These are phyloP conservation scores for Triglochin maritima DNA, from an alignment of 106 monocot genomes.

Conservation along the genomic window DNA sequence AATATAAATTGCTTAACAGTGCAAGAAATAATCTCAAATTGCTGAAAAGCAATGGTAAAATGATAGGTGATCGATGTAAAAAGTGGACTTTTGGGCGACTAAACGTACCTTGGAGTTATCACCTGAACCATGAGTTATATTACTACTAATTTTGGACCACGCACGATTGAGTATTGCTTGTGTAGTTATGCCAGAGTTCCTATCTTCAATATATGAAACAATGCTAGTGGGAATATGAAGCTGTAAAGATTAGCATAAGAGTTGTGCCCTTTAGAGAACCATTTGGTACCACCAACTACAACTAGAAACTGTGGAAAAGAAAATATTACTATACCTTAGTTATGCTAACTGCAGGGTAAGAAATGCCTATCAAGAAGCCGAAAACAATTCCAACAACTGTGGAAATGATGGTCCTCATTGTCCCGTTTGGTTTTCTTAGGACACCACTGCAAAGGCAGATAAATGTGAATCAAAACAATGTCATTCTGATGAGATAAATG, in stretches of 20 bases:
- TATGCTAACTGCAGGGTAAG: conserved; percentile 24
- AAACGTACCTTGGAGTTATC: conserved; percentile 14
- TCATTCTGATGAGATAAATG: background rate
- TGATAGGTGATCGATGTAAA: background rate
- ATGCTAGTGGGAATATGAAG: conserved; percentile 59
- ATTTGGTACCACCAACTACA: background rate
- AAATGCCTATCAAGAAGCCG: conserved; percentile 44
- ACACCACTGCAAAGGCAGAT: conserved; percentile 13
- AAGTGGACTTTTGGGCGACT: background rate
- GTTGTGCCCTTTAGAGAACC: background rate
- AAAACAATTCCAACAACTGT: conserved; percentile 32
- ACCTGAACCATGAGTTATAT: conserved; percentile 11
- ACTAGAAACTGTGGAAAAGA: background rate
- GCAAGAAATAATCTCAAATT: conserved; percentile 1
- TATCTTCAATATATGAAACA: conserved; percentile 64
- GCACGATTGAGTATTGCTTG: conserved; percentile 56
- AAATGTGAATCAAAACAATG: background rate
- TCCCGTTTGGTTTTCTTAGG: conserved; percentile 27
- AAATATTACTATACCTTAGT: conserved; percentile 15
- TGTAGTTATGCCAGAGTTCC: conserved; percentile 42
- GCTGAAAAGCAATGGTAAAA: conserved; percentile 12
- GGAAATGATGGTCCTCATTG: conserved; percentile 25
- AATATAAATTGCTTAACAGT: background rate
- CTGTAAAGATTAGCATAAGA: conserved; percentile 25
- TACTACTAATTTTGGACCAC: conserved; percentile 17